These are phyloP conservation scores for Lonicera japonica DNA, from an alignment of 129 eudicot genomes.

Conservation along the genomic window DNA sequence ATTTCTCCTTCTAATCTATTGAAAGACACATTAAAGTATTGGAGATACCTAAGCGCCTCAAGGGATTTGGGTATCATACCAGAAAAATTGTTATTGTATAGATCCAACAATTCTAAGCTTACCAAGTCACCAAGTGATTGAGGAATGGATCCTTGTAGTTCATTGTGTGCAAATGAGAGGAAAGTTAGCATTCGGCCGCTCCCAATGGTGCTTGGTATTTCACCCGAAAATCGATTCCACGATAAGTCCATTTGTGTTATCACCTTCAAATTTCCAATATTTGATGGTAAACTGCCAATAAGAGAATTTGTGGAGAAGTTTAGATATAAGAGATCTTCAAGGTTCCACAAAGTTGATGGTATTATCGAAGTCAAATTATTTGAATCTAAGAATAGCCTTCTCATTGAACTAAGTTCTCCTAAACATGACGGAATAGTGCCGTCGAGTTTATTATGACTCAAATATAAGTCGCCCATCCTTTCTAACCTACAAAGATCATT, in stretches of 20 bases:
- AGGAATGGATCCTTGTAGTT: slow-evolving; percentile 16
- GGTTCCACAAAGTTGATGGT: slow-evolving; percentile 28
- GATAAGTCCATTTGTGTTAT: slow-evolving; percentile 25
- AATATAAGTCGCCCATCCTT: slow-evolving; percentile 13
- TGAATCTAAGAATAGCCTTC: slow-evolving; percentile 22
- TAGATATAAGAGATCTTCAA: slow-evolving; percentile 3
- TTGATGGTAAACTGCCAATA: slow-evolving; percentile 18
- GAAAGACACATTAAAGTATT: slow-evolving; percentile 13
- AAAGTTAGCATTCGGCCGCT: background rate
- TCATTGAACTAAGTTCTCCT: slow-evolving; percentile 22
- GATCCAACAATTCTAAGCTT: slow-evolving; percentile 15
- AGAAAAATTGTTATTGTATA: slow-evolving; percentile 10
- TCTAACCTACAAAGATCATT: slow-evolving; percentile 15
- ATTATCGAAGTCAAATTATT: slow-evolving; percentile 25
- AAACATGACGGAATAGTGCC: slow-evolving; percentile 40
- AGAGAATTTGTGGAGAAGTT: slow-evolving; percentile 30
- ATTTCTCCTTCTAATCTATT: slow-evolving; percentile 16
- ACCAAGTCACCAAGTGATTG: slow-evolving; percentile 1
- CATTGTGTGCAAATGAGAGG: slow-evolving; percentile 14
- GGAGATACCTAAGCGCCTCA: slow-evolving; percentile 11
- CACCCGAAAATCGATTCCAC: slow-evolving; percentile 26
- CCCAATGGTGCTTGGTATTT: slow-evolving; percentile 23
- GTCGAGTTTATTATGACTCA: slow-evolving; percentile 20
- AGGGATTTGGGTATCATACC: slow-evolving; percentile 20
- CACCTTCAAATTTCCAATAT: slow-evolving; percentile 21